Conservation (phyloP, 2,329 filamentous ascomycete species). For the Teratosphaeriaceae sp. region DNA sequence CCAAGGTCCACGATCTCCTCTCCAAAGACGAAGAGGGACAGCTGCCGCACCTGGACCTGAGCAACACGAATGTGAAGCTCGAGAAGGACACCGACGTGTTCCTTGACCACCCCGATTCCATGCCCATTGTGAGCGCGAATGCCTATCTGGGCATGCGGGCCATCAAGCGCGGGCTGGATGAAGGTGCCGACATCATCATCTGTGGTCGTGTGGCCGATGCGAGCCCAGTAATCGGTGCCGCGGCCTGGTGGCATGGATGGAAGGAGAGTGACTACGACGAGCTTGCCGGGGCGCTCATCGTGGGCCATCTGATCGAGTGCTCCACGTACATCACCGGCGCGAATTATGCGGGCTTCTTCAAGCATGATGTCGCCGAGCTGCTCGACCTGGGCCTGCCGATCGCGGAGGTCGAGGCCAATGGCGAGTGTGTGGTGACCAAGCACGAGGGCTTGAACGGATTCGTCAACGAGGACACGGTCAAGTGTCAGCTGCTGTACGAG, state of each 20-base stretch:
- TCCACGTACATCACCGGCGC: slow-evolving; percentile 35
- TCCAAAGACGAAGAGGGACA: slow-evolving; percentile 11
- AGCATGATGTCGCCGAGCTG: slow-evolving; percentile 28
- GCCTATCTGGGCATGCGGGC: slow-evolving; percentile 38
- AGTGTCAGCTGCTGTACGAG: slow-evolving; percentile 48
- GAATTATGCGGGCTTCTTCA: slow-evolving; percentile 36
- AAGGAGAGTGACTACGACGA: slow-evolving; percentile 29
- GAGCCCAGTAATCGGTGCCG: slow-evolving; percentile 35
- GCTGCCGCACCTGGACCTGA: slow-evolving; percentile 18
- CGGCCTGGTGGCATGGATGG: slow-evolving; percentile 39
- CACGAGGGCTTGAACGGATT: slow-evolving; percentile 29
- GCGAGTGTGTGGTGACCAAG: slow-evolving; percentile 31
- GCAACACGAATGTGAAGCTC: slow-evolving; percentile 17
- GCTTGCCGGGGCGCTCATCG: slow-evolving; percentile 33
- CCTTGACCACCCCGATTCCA: slow-evolving; percentile 11
- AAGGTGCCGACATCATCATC: slow-evolving; percentile 37
- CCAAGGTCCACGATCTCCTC: slow-evolving; percentile 14
- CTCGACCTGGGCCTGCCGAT: slow-evolving; percentile 27
- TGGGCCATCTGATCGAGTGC: slow-evolving; percentile 38
- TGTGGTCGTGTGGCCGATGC: slow-evolving; percentile 38
- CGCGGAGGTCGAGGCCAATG: slow-evolving; percentile 26
- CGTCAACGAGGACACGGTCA: slow-evolving; percentile 43
- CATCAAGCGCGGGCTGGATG: slow-evolving; percentile 32
- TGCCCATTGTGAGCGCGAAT: slow-evolving; percentile 23
- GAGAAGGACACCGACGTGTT: slow-evolving; percentile 18